Evolutionary conservation across 495 filamentous ascomycete species (phyloP).

Genomic region (Penicillium atrosanguineum): DNA sequence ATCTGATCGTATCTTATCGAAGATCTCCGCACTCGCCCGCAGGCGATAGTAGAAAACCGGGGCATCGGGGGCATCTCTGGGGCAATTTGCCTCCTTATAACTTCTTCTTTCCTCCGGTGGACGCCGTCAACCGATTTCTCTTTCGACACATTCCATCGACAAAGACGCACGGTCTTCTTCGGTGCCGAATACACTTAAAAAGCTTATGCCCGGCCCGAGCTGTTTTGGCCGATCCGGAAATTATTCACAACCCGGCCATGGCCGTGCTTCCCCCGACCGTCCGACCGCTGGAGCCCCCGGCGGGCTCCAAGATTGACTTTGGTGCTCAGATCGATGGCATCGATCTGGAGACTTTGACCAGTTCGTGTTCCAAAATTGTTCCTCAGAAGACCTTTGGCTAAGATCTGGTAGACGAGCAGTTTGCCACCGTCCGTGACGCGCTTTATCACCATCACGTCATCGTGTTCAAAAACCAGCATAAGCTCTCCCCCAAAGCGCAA

Average conservation of each 20-base stretch:
- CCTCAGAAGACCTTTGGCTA: neutral
- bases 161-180: neutral
- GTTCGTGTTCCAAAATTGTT: constrained; percentile 11
- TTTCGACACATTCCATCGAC: neutral
- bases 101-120: constrained; percentile 3
- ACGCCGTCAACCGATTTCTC: constrained; percentile 10
- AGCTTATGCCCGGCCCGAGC: neutral
- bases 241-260: constrained; percentile 6
- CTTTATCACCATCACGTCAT: constrained; percentile 64
- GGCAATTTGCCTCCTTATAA: neutral
- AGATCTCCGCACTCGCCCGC: constrained; percentile 19
- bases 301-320: constrained; percentile 55
- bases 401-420: constrained; percentile 50
- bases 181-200: constrained; percentile 1
- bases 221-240: neutral
- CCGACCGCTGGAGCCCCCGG: constrained; percentile 39
- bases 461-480: constrained; percentile 64
- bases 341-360: constrained; percentile 59
- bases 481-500: constrained; percentile 62
- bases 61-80: neutral
- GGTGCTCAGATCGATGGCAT: constrained; percentile 55
- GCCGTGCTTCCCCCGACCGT: constrained; percentile 21
- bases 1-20: constrained; percentile 12
- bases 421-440: constrained; percentile 54
- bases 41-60: constrained; percentile 4